Percentiles rank a stretch among this genome's conserved stretches.
Evolutionary conservation across 345 rosid genomes (phyloP).

Genomic region (Euphorbia peplus): DNA sequence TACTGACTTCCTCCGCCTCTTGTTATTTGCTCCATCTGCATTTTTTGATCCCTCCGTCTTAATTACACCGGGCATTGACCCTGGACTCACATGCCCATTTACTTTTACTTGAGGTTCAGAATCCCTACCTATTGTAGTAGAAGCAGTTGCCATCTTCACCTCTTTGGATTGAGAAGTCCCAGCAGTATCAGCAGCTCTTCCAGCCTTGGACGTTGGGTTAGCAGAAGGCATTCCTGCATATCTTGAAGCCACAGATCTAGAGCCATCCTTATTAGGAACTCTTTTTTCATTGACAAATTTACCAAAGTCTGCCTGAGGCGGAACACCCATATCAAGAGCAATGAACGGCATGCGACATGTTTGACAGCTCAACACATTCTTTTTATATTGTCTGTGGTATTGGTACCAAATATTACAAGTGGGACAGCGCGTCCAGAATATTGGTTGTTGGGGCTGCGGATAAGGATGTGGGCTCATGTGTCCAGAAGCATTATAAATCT

Average conservation of each 20-base stretch:
- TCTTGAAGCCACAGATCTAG: constrained; percentile 29
- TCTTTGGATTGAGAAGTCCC: constrained; percentile 27
- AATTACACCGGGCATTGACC: constrained; percentile 15
- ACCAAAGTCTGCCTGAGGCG: constrained; percentile 27
- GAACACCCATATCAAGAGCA: constrained; percentile 43
- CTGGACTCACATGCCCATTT: constrained; percentile 21
- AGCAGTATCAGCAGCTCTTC: constrained; percentile 22
- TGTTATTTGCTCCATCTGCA: constrained; percentile 26
- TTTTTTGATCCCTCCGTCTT: constrained; percentile 22
- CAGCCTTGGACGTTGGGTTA: constrained; percentile 20
- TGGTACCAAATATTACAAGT: constrained; percentile 47
- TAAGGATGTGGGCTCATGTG: constrained; percentile 17
- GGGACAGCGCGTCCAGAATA: constrained; percentile 71
- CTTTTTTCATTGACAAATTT: constrained; percentile 25
- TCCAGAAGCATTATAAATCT: constrained; percentile 10
- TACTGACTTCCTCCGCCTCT: constrained; percentile 35
- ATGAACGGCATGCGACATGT: constrained; percentile 44
- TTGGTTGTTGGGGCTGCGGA: constrained; percentile 29
- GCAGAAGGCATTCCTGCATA: constrained; percentile 32
- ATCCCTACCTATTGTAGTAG: constrained; percentile 23
- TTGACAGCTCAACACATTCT: constrained; percentile 49
- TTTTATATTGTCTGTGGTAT: constrained; percentile 32
- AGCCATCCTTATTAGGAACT: constrained; percentile 33
- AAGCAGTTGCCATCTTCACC: constrained; percentile 3
- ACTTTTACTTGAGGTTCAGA: constrained; percentile 27